These are phyloP conservation scores for Mesembryanthemum crystallinum DNA, from an alignment of 148 eudicot genomes.

Conservation along the genomic window DNA sequence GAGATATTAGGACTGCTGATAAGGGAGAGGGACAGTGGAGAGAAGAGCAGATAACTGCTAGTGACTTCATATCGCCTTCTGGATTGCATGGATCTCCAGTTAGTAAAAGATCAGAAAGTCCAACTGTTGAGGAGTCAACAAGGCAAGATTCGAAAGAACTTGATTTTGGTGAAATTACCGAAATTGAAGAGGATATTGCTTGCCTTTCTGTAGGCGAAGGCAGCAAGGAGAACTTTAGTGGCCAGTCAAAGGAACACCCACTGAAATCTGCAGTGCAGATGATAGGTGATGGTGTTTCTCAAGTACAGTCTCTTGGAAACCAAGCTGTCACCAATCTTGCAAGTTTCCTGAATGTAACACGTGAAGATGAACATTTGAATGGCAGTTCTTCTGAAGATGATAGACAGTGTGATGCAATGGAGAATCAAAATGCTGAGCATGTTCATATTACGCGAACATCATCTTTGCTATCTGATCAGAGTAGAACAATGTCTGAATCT, in stretches of 20 bases:
- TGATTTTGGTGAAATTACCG: constrained; percentile 63
- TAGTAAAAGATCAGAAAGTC: constrained; percentile 46
- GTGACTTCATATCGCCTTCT: constrained; percentile 38
- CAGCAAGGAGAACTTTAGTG: constrained; percentile 41
- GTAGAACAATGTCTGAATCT: constrained; percentile 61
- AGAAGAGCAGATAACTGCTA: constrained; percentile 41
- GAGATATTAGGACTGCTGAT: constrained; percentile 28
- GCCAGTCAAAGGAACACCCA: constrained; percentile 61
- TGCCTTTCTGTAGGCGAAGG: constrained; percentile 30
- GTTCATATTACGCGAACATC: constrained; percentile 47
- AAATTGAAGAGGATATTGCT: constrained; percentile 56
- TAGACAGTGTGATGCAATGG: constrained; percentile 39
- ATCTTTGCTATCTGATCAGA: constrained; percentile 82
- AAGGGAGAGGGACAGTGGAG: constrained; percentile 32
- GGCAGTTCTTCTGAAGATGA: constrained; percentile 48
- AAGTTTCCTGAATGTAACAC: constrained; percentile 70
- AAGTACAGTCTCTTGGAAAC: constrained; percentile 90
- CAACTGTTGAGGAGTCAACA: constrained; percentile 38
- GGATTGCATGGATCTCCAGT: constrained; percentile 52
- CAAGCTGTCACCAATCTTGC: constrained; percentile 88
- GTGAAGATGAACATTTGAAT: constrained; percentile 55
- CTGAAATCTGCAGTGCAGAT: constrained; percentile 83
- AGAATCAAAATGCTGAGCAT: constrained; percentile 36
- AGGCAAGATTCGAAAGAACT: constrained; percentile 43
- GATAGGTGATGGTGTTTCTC: constrained; percentile 92